Base-by-base conservation (phyloP, 208 protist species). In the Leptomonas pyrrhocoris region DNA sequence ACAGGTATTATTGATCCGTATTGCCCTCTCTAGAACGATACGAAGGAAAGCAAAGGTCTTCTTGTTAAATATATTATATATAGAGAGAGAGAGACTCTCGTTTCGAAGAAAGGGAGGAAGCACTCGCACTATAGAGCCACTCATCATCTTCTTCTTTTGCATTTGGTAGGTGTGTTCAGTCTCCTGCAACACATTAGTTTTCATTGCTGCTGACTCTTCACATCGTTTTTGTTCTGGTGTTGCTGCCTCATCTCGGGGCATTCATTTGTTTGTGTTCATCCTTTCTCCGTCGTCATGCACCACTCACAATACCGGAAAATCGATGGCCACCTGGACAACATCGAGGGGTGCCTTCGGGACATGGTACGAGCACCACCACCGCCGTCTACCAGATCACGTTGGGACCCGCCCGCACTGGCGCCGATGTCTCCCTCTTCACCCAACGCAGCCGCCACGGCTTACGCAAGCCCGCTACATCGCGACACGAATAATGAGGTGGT, bases 281-380 rank as follows among this genome's bases (percentile, higher is more conserved):
- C 18, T 69, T 58, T 13, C 19, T 49, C n/a, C 18, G 38, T 62
- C 34, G 9, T 38, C 25, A 77, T 77, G 71, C 48, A 66, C 4
- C 48, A 70, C 53, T 40, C 21, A 4, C 25, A 63, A 1, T 48
- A 70, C 49, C 34, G 59, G 18, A 43, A 45, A 8, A 61, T 69
- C 19, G 67, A 80, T 71, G 61, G 36, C 9, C 74, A 80, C 30
- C 62, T 80, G 12, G 46, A 73, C 48, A 34, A n/a, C 12, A 80
- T 80, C 21, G 74, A 73, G 27, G 13, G 42, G 9, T 74, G 74
- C 15, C 74, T 80, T 36, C 74, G 74, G 18, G 27, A 45, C 25
- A 70, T 70, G 63, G 25, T 70, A 16, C 58, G 54, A 4, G 57
- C 68, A 9, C 74, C 61, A 27, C 66, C 27, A 28, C 30, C 46